Evolutionary conservation across 2,329 filamentous ascomycete genomes (phyloP).

Genomic region (Lomentospora prolificans): DNA sequence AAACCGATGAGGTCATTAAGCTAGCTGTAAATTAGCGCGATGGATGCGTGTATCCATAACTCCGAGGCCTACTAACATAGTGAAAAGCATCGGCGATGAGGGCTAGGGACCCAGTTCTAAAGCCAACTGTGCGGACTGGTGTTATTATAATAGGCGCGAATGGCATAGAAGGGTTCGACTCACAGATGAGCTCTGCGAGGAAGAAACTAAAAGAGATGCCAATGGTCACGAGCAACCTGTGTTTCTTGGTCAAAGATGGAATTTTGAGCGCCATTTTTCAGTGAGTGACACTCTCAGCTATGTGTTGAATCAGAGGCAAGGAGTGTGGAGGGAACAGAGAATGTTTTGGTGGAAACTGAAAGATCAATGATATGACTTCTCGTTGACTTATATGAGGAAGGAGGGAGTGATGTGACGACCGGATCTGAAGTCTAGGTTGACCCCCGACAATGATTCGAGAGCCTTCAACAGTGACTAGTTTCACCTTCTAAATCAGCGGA

Average conservation of each 20-base stretch:
- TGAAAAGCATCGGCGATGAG: conserved; percentile 72
- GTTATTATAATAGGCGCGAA: background rate
- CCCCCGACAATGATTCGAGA: too few relatives aligned
- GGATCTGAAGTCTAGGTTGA: too few relatives aligned
- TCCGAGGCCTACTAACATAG: conserved; percentile 44
- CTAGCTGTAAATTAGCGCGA: background rate
- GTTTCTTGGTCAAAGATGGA: conserved; percentile 23
- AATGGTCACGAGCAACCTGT: conserved; percentile 37
- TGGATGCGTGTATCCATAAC: too few relatives aligned
- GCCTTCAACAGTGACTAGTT: too few relatives aligned
- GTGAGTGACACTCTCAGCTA: background rate
- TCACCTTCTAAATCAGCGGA: too few relatives aligned
- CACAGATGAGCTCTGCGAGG: conserved; percentile 39
- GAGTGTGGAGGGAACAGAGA: background rate
- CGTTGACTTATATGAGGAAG: background rate
- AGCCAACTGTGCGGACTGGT: conserved; percentile 39
- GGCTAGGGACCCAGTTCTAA: conserved; percentile 61
- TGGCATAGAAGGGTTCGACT: conserved; percentile 10
- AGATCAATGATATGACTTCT: background rate
- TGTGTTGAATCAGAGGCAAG: background rate
- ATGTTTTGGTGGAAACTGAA: background rate
- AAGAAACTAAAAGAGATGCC: conserved; percentile 41
- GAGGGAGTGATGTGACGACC: background rate
- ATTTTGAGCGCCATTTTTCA: conserved; percentile 25
- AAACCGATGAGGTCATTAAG: conserved; percentile 8